Conservation (phyloP, 306 rosid genomes). For the Inga leiocalycina region DNA sequence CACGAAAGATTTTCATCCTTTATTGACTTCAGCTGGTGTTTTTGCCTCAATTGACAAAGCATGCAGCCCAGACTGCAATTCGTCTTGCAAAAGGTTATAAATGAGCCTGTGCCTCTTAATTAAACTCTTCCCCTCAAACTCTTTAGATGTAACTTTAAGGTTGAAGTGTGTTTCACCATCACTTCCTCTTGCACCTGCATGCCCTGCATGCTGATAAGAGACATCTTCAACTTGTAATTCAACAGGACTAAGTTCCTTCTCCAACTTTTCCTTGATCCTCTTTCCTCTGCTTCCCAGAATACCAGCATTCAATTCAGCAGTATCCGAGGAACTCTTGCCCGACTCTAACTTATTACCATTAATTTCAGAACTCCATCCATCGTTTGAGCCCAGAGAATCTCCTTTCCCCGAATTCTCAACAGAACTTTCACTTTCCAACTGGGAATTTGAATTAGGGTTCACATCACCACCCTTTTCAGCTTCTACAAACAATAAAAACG, state of each 20-base stretch:
- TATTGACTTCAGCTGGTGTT: conserved; percentile 57
- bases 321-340: neutral
- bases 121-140: conserved; percentile 67
- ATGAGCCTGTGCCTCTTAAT: conserved; percentile 74
- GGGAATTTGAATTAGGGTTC: conserved; percentile 8
- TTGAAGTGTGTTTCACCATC: conserved; percentile 74
- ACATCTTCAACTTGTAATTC: conserved; percentile 61
- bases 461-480: conserved; percentile 49
- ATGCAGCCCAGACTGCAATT: conserved; percentile 64
- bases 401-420: conserved; percentile 2
- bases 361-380: conserved; percentile 18
- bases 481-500: conserved; percentile 55
- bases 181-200: conserved; percentile 59
- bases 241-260: conserved; percentile 59
- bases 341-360: conserved; percentile 19
- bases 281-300: conserved; percentile 69
- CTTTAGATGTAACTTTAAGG: conserved; percentile 58
- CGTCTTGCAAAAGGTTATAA: conserved; percentile 60
- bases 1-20: conserved; percentile 18
- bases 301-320: conserved; percentile 19
- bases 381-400: conserved; percentile 4
- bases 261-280: conserved; percentile 79
- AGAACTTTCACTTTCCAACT: conserved; percentile 12
- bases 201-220: conserved; percentile 75
- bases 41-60: conserved; percentile 70